Percentiles rank a stretch among this genome's conserved stretches.
phyloP scores from a whole-genome alignment of 495 filamentous ascomycete species.

The Acidomyces sp. region DNA sequence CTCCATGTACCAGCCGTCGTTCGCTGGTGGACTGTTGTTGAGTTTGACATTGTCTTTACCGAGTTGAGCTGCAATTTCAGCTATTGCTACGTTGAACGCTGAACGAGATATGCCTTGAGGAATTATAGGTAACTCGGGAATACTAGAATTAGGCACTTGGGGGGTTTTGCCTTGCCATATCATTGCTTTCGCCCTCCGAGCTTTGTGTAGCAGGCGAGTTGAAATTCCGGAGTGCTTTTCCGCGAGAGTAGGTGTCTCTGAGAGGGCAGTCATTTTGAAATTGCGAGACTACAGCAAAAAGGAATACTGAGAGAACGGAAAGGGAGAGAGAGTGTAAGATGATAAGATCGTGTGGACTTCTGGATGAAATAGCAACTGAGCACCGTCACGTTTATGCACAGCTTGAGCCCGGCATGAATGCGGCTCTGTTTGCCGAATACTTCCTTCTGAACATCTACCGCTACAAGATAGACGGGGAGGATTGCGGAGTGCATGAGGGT shows the following conservation, averaged over 20 bases:
- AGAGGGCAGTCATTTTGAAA: not conserved
- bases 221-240: constrained; percentile 9
- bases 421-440: no score
- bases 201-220: constrained; percentile 9
- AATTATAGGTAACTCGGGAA: not conserved
- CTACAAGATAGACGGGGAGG: no score
- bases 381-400: no score
- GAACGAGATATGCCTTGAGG: constrained; percentile 8
- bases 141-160: not conserved
- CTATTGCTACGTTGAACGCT: constrained; percentile 7
- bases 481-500: no score
- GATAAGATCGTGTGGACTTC: no score
- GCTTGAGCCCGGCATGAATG: no score
- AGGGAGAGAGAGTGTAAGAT: no score
- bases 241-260: constrained; percentile 9
- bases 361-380: no score
- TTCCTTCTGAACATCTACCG: no score
- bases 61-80: constrained; percentile 1
- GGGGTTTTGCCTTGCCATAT: constrained; percentile 1
- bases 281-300: not conserved
- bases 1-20: constrained; percentile 20
- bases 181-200: constrained; percentile 4
- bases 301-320: not conserved
- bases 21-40: constrained; percentile 9
- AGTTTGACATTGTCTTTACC: constrained; percentile 20